Conservation (phyloP, 257 asterid species). For the Ajuga chamaepitys region DNA sequence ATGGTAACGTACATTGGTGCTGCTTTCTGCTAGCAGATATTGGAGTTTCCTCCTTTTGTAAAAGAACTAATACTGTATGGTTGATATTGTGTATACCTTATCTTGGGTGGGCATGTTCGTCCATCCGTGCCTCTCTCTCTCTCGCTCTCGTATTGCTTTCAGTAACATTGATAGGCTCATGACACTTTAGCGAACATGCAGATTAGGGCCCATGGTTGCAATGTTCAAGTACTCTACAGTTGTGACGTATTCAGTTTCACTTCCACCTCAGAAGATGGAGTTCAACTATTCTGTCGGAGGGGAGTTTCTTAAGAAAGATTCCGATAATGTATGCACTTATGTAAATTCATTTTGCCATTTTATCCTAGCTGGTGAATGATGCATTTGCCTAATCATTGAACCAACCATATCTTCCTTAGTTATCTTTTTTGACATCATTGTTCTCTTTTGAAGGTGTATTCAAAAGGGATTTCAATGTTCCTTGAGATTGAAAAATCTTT, state of each 20-base stretch:
- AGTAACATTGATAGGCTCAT: conserved; percentile 3
- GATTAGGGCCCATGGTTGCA: conserved; percentile 84
- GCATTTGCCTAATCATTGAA: background rate
- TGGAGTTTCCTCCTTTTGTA: background rate
- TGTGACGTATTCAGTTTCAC: conserved; percentile 71
- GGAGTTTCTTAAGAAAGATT: conserved; percentile 60
- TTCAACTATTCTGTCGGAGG: conserved; percentile 47
- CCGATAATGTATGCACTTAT: conserved; percentile 46
- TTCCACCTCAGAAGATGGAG: conserved; percentile 74
- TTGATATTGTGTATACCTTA: background rate
- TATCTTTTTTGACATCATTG: conserved; percentile 8
- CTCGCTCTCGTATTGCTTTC: background rate
- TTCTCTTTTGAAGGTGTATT: conserved; percentile 41
- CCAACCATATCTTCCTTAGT: background rate
- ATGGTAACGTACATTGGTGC: background rate
- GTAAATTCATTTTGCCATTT: background rate
- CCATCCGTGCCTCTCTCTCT: no score
- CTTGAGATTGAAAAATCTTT: conserved; percentile 59
- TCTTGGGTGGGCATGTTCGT: no score
- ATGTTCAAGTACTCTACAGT: conserved; percentile 77
- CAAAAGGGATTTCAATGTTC: conserved; percentile 60
- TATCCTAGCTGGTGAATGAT: conserved; percentile 1
- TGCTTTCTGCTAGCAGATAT: background rate
- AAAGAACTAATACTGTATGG: background rate
- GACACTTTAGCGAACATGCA: conserved; percentile 31